Evolutionary conservation across 2,329 filamentous ascomycete genomes (phyloP), one percentile per base, ranked within the genome.

Genomic region (Raffaelea arxii): DNA sequence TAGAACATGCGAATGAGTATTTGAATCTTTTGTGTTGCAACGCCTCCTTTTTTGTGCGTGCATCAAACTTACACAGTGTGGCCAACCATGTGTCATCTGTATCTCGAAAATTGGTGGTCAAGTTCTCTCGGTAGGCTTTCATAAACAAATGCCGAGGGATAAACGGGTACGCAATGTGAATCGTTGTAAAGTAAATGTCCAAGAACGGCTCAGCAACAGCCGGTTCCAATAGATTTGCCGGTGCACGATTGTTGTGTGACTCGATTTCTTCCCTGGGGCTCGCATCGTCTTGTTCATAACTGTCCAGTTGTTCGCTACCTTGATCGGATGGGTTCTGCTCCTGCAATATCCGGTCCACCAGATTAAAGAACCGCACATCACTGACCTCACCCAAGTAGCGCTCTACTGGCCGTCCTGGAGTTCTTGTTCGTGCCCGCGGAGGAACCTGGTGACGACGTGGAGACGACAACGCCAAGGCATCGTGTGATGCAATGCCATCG

Each of bases 381-480:
- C 62, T 65, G n/a, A 61, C 61, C 44, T 64, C 61, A 30, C 63
- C 64, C 2, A 65, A 52, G 47, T 63, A 65, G 6, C 59, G 58
- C 30, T 59, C 53, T n/a, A n/a, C n/a, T n/a, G n/a, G n/a, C n/a
- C n/a, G n/a, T n/a, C n/a, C n/a, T n/a, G n/a, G n/a, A n/a, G n/a
- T n/a, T n/a, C n/a, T n/a, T n/a, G n/a, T n/a, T n/a, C n/a, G n/a
- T n/a, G n/a, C n/a, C n/a, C 9, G 49, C 37, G 2, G 46, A 10
- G 27, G 27, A 32, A 16, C 27, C 27, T 32, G 35, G 12, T 41
- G 32, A 16, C 27, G 27, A 40, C 22, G 14, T 10, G 12, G 16
- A 18, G 38, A 40, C 18, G 19, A 40, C 38, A 19, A 40, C 27
- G 27, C 27, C 27, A 16, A 32, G 9, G 10, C 27, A 9, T n/a